Evolutionary conservation across 176 grass and related monocot species (phyloP).

Genomic region (Olyra latifolia): DNA sequence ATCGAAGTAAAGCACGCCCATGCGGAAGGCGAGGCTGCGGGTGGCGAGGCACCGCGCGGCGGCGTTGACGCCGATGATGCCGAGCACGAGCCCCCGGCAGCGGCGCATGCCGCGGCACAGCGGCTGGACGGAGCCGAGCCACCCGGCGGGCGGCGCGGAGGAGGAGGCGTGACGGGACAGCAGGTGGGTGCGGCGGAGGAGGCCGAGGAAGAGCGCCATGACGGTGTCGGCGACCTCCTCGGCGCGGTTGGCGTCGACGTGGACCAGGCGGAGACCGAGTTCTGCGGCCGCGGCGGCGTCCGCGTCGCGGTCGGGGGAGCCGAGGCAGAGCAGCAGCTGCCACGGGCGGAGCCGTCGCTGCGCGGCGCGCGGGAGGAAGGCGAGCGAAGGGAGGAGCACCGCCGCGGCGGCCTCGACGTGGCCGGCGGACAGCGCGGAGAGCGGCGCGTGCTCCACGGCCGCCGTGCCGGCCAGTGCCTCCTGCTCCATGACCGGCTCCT

Average conservation of each 20-base stretch:
- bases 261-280: conserved; percentile 79
- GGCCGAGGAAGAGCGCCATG: conserved; percentile 91
- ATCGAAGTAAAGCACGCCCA: conserved; percentile 96
- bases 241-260: conserved; percentile 74
- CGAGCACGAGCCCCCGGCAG: conserved; percentile 84
- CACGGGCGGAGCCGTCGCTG: conserved; percentile 82
- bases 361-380: conserved; percentile 83
- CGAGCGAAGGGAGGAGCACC: conserved; percentile 72
- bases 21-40: conserved; percentile 85
- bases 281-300: conserved; percentile 70
- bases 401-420: conserved; percentile 67
- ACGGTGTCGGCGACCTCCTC: conserved; percentile 91
- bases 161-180: conserved; percentile 71
- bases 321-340: conserved; percentile 90
- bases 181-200: conserved; percentile 80
- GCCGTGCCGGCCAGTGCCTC: conserved; percentile 62
- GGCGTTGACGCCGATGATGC: conserved; percentile 70
- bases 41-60: conserved; percentile 84
- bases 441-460: conserved; percentile 70
- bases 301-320: conserved; percentile 69
- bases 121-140: conserved; percentile 81
- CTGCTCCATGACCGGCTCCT: conserved; percentile 70
- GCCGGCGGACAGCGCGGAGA: conserved; percentile 53
- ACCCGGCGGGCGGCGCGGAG: conserved; percentile 45
- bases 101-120: conserved; percentile 85